These are phyloP conservation scores for Panicum virgatum DNA, from an alignment of 202 grass and related monocot genomes.

Conservation along the genomic window DNA sequence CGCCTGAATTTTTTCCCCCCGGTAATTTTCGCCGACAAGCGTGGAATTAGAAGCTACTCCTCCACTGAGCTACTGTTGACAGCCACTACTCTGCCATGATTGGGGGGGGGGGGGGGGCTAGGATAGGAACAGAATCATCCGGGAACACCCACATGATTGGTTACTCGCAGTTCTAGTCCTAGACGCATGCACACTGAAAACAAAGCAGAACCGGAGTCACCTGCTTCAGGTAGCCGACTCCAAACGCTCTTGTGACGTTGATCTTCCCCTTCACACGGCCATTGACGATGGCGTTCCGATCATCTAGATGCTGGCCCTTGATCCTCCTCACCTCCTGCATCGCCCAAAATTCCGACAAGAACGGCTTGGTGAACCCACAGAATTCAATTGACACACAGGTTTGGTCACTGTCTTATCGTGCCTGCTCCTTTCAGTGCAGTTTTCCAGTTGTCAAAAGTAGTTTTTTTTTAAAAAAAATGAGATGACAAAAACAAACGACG, in stretches of 20 bases:
- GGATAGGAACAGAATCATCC: not conserved
- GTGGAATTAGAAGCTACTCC: not conserved
- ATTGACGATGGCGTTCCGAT: constrained; percentile 49
- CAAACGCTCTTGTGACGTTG: constrained; percentile 89
- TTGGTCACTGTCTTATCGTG: not conserved
- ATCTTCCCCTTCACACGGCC: constrained; percentile 85
- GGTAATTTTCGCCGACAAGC: constrained; percentile 8
- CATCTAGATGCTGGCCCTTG: constrained; percentile 54
- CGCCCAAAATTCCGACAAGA: constrained; percentile 16
- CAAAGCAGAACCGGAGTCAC: constrained; percentile 20
- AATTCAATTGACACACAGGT: not conserved
- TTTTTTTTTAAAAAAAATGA: not conserved
- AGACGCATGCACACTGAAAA: not conserved
- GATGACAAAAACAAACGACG: not conserved
- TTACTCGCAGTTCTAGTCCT: not conserved
- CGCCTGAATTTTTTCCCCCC: not conserved
- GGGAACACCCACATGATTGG: not conserved
- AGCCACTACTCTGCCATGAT: constrained; percentile 2
- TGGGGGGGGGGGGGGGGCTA: too few species aligned
- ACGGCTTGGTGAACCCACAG: not conserved
- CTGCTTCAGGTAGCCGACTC: constrained; percentile 78
- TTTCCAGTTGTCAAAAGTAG: not conserved
- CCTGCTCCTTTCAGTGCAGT: not conserved
- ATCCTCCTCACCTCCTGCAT: constrained; percentile 70
- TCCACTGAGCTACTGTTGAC: constrained; percentile 20